phyloP scores from a whole-genome alignment of 2,329 filamentous ascomycete species.

The Aquanectria penicillioides region DNA sequence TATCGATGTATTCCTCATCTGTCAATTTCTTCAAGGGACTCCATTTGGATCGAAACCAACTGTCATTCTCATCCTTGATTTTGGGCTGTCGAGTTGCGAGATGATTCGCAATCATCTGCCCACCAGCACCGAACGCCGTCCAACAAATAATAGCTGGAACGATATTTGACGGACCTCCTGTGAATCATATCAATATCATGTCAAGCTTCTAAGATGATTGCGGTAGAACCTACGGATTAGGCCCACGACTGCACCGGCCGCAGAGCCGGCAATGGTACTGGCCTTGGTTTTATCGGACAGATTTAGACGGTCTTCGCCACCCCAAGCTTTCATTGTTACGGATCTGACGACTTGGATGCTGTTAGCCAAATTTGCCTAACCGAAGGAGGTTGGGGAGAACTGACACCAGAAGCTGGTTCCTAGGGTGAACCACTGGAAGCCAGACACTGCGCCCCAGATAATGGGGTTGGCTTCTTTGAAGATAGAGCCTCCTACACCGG shows the following conservation, averaged over 20 bases:
- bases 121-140: constrained; percentile 53
- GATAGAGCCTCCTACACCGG: constrained; percentile 77
- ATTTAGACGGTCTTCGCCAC: constrained; percentile 62
- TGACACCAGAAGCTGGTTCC: constrained; percentile 81
- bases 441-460: constrained; percentile 76
- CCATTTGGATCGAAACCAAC: constrained; percentile 70
- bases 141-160: constrained; percentile 62
- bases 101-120: constrained; percentile 51
- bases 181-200: constrained; percentile 26
- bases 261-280: constrained; percentile 75
- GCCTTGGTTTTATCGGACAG: constrained; percentile 70
- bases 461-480: constrained; percentile 73
- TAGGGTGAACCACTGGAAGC: constrained; percentile 83
- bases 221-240: constrained; percentile 57
- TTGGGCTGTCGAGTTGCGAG: constrained; percentile 38
- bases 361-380: constrained; percentile 19
- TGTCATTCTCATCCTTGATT: constrained; percentile 51
- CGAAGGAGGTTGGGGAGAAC: constrained; percentile 37
- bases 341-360: constrained; percentile 56
- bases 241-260: constrained; percentile 71
- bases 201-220: not conserved
- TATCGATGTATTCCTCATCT: constrained; percentile 76
- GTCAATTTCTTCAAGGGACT: constrained; percentile 76
- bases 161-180: constrained; percentile 64
- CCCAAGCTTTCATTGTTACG: constrained; percentile 58